These are phyloP conservation scores for Amanita thiersii DNA, from an alignment of 768 basidiomycete genomes.

Conservation along the genomic window DNA sequence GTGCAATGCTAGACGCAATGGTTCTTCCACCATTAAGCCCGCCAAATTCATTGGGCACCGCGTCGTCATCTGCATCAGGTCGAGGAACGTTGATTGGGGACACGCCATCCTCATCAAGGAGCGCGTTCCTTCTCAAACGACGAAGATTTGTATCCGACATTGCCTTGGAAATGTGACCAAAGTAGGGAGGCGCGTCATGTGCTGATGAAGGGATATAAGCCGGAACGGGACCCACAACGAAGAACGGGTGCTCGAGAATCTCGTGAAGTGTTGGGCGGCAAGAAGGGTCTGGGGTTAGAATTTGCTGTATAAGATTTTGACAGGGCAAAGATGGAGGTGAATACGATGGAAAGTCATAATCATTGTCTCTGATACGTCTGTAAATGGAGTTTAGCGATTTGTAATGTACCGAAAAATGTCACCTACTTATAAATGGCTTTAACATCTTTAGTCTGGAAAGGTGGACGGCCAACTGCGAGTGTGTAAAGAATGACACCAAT, in stretches of 20 bases:
- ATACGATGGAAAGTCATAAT: slow-evolving; percentile 86
- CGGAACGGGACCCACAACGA: slow-evolving; percentile 75
- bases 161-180: slow-evolving; percentile 51
- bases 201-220: slow-evolving; percentile 74
- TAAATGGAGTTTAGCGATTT: slow-evolving; percentile 7
- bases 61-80: slow-evolving; percentile 11
- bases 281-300: slow-evolving; percentile 79
- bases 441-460: slow-evolving; percentile 98
- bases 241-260: slow-evolving; percentile 81
- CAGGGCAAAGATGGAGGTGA: slow-evolving; percentile 63
- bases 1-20: slow-evolving; percentile 55
- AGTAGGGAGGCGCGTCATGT: slow-evolving; percentile 69
- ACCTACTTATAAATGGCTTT: slow-evolving; percentile 89
- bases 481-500: slow-evolving; percentile 97
- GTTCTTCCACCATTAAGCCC: slow-evolving; percentile 21
- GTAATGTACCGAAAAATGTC: background rate
- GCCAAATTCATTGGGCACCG: background rate
- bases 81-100: slow-evolving; percentile 35
- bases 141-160: slow-evolving; percentile 65
- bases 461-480: slow-evolving; percentile 87
- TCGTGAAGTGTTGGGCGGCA: slow-evolving; percentile 77
- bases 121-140: slow-evolving; percentile 50
- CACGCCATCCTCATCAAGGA: slow-evolving; percentile 57
- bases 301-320: slow-evolving; percentile 71
- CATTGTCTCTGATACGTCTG: slow-evolving; percentile 88